Conservation (phyloP, 2,329 filamentous ascomycete species). For the Podosphaera aphanis region DNA sequence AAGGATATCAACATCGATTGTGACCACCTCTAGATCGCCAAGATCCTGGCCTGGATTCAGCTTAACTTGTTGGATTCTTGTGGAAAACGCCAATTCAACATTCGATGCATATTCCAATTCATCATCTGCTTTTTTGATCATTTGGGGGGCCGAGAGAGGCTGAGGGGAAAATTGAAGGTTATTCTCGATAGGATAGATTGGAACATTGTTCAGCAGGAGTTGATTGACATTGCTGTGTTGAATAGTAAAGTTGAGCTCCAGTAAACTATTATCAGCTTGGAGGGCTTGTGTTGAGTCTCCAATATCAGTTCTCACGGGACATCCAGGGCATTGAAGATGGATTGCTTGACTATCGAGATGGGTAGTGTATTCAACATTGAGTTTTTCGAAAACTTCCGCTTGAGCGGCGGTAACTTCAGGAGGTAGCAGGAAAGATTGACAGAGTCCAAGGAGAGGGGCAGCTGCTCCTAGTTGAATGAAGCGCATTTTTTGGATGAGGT, state of each 20-base stretch:
- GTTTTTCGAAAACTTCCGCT: slow-evolving; percentile 18
- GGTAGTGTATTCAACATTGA: slow-evolving; percentile 14
- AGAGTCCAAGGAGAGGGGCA: too few relatives aligned
- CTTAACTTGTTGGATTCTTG: slow-evolving; percentile 15
- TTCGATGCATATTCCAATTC: slow-evolving; percentile 10
- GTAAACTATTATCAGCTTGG: slow-evolving; percentile 8
- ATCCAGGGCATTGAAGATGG: slow-evolving; percentile 29
- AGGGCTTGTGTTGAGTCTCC: slow-evolving; percentile 11
- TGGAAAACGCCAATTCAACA: slow-evolving; percentile 10
- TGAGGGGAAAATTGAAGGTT: slow-evolving; percentile 17
- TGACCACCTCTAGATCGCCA: slow-evolving; percentile 28
- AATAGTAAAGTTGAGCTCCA: slow-evolving; percentile 31
- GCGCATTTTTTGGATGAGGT: too few relatives aligned
- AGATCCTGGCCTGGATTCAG: slow-evolving; percentile 24
- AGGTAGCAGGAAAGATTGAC: slow-evolving; percentile 27
- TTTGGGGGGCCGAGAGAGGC: slow-evolving; percentile 23
- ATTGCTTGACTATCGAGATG: slow-evolving; percentile 19
- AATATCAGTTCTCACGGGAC: slow-evolving; percentile 20
- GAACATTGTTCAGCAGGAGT: slow-evolving; percentile 34
- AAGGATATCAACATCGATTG: slow-evolving; percentile 35
- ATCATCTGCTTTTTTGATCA: slow-evolving; percentile 17
- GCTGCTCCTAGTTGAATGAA: too few relatives aligned
- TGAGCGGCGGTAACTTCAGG: slow-evolving; percentile 24
- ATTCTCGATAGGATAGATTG: slow-evolving; percentile 28
- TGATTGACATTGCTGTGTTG: slow-evolving; percentile 21